Base-by-base conservation (phyloP, 192 early-diverging fungal species). In the Podila horticola region DNA sequence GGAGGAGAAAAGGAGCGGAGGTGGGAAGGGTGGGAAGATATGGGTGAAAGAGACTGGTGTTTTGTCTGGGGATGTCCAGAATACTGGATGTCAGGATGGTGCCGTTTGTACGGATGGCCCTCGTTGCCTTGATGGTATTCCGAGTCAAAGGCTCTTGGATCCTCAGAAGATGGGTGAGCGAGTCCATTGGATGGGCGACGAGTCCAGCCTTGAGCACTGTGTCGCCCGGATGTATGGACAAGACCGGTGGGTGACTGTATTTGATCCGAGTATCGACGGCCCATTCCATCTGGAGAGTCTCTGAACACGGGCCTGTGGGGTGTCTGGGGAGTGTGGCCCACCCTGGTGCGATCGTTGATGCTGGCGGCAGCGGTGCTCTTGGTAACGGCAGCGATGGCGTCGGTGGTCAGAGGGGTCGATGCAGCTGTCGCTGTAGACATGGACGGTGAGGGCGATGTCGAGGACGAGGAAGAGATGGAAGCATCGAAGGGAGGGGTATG, bases 391-490 rank as follows among this genome's bases (percentile, higher is more conserved):
- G 58, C 30, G 6, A 81, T 66, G 26, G 71, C 41, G 34, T 81
- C 77, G 6, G 67, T 41, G 3, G 71, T 69, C 36, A 73, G 20
- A 13, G 77, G 66, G 15, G 71, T 73, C 12, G 76, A 79, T 13
- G 62, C 71, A 20, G 71, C 71, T 10, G 77, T 73, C 3, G 58
- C 63, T 1, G 71, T 69, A 10, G 77, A 72, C 19, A 73, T 81
- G 30, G 76, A 72, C 29, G 77, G 77, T 8, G 77, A 81, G 3
- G 77, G 77, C 1, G 77, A 81, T 36, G 77, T 50, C 17, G 77
- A 73, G 8, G 77, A 64, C 0, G 77, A 81, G 5, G 77, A 73
- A 1, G 75, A 66, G 0, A 79, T 22, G 2, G 77, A 73, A 6
- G 77, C 70, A 19, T 77, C 74, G n/a, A 66, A 55, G 7, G 74